A percentile compares a stretch with the other conserved stretches of the same genome.
These are phyloP conservation scores for Rhodocollybia butyracea DNA, from an alignment of 768 basidiomycete genomes.

Conservation along the genomic window DNA sequence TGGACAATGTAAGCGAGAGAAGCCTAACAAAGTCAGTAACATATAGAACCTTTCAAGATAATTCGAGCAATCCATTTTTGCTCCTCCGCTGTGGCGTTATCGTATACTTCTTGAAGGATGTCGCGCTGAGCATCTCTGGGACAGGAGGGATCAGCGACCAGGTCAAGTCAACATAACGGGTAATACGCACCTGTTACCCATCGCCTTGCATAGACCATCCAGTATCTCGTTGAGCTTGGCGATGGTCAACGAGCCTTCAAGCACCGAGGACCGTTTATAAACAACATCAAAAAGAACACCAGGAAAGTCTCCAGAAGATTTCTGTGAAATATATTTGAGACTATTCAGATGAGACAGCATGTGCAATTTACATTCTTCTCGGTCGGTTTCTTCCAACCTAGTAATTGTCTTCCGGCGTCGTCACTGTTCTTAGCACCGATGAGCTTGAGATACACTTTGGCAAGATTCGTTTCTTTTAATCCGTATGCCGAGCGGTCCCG, in stretches of 20 bases:
- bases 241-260: slow-evolving; percentile 72
- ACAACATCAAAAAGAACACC: slow-evolving; percentile 86
- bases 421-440: slow-evolving; percentile 79
- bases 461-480: slow-evolving; percentile 91
- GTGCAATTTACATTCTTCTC: slow-evolving; percentile 52
- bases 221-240: slow-evolving; percentile 80
- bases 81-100: slow-evolving; percentile 79
- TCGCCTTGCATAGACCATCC: slow-evolving; percentile 69
- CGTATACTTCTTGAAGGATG: slow-evolving; percentile 73
- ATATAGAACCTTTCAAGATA: slow-evolving; percentile 85
- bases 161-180: not conserved
- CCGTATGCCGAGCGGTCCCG: slow-evolving; percentile 90
- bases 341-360: too few species aligned
- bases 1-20: not conserved
- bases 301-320: slow-evolving; percentile 83
- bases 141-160: not conserved
- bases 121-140: slow-evolving; percentile 70
- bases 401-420: slow-evolving; percentile 75
- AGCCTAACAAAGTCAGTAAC: slow-evolving; percentile 1
- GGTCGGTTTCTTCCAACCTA: slow-evolving; percentile 88
- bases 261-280: slow-evolving; percentile 75
- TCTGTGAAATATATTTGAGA: slow-evolving; percentile 32
- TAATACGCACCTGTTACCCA: slow-evolving; percentile 66
- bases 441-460: slow-evolving; percentile 88
- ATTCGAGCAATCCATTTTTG: slow-evolving; percentile 97